Conservation (phyloP, 2,329 filamentous ascomycete species). For the Aspergillus sergii region DNA sequence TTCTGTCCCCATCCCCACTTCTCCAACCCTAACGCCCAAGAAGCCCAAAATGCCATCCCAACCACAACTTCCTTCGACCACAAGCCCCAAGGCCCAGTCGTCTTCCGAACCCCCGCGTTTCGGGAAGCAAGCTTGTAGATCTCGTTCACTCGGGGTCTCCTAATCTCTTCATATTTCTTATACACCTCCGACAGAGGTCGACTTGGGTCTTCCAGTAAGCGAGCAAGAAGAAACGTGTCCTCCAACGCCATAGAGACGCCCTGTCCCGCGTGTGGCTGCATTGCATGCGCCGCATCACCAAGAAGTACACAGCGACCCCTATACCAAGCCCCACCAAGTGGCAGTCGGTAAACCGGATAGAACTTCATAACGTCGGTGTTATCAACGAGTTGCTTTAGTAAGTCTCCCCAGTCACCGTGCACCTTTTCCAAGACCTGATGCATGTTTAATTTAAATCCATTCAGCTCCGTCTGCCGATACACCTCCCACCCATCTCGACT, state of each 20-base stretch:
- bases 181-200: slow-evolving; percentile 24
- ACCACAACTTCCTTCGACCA: slow-evolving; percentile 30
- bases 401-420: background rate
- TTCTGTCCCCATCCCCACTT: slow-evolving; percentile 24
- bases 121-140: slow-evolving; percentile 26
- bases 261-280: slow-evolving; percentile 49
- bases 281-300: slow-evolving; percentile 38
- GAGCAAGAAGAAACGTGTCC: slow-evolving; percentile 41
- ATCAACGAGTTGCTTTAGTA: background rate
- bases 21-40: slow-evolving; percentile 23
- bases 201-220: slow-evolving; percentile 23
- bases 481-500: slow-evolving; percentile 33
- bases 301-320: slow-evolving; percentile 38
- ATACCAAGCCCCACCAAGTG: slow-evolving; percentile 34
- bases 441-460: slow-evolving; percentile 22
- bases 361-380: background rate
- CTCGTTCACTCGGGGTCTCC: slow-evolving; percentile 29
- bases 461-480: slow-evolving; percentile 27
- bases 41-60: slow-evolving; percentile 18
- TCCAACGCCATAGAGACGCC: slow-evolving; percentile 59
- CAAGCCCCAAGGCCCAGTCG: slow-evolving; percentile 26
- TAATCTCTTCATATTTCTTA: slow-evolving; percentile 28
- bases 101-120: slow-evolving; percentile 29
- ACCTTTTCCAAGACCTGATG: slow-evolving; percentile 2
- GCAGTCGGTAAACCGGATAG: background rate